Evolutionary conservation across 192 early-diverging fungal genomes (phyloP), one percentile per base, ranked within the genome.

Genomic region (Chytriomyces sp.): DNA sequence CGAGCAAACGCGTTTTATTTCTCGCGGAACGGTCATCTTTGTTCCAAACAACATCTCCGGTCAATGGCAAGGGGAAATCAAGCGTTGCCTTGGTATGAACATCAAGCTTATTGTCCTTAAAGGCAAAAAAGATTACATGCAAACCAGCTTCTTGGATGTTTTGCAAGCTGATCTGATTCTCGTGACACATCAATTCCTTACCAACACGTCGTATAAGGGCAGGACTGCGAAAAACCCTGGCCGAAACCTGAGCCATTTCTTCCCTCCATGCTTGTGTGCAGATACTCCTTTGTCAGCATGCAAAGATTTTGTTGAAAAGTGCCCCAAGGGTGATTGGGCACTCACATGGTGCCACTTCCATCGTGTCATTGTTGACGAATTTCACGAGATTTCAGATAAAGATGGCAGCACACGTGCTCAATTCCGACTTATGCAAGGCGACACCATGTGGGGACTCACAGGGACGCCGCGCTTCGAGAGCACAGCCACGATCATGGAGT

Each of bases 281-380:
- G 8, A 31, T n/a, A 17, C 32, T 12, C n/a, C 65, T 36, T 17
- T 8, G 33, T 34, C 65, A 44, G 52, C 10, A 31, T 30, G 52
- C 1, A 8, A 38, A 32, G 36, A 37, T 32, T 73, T 73, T 52
- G 41, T 73, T 1, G 64, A 73, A 30, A 17, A 8, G 12, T 14
- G 14, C 25, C n/a, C 59, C 8, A 28, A 14, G 8, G 61, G 60
- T 4, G 38, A 65, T 12, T 73, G 28, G n/a, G 36, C 60, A 10
- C 54, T 73, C 19, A 36, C 59, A 12, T 73, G 72, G 72, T 64
- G 64, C 22, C 59, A 73, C 52, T 73, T 73, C 64, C 72, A 73
- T 38, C 72, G 72, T n/a, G 52, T 73, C 25, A 61, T 73, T 5
- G 39, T 14, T 58, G 72, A 73, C 61, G 72, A 73, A 39, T 73